These are phyloP conservation scores for Sporobolus alterniflorus DNA, from an alignment of 202 grass and related monocot genomes.

Conservation along the genomic window DNA sequence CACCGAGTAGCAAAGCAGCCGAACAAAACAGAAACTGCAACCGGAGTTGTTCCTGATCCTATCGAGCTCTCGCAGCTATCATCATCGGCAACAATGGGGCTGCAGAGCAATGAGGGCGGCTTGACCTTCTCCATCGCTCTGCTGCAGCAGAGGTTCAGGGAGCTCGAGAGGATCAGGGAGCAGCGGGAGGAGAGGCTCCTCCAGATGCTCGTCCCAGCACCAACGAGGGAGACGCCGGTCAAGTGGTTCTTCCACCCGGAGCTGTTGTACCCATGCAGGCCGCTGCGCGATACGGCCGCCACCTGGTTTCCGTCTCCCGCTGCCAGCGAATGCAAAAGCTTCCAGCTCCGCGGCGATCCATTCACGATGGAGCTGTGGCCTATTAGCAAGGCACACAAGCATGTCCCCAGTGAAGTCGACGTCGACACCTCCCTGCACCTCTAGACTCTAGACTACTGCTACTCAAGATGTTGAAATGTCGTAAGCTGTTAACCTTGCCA, in stretches of 20 bases:
- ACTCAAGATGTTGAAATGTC: slow-evolving; percentile 42
- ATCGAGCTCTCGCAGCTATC: background rate
- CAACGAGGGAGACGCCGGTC: slow-evolving; percentile 2
- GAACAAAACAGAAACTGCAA: slow-evolving; percentile 8
- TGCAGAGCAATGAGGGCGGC: slow-evolving; percentile 37
- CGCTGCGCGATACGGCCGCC: slow-evolving; percentile 35
- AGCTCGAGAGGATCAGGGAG: slow-evolving; percentile 59
- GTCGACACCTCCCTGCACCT: slow-evolving; percentile 85
- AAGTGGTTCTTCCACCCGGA: slow-evolving; percentile 79
- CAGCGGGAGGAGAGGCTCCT: slow-evolving; percentile 48
- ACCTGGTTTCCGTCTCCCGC: slow-evolving; percentile 30
- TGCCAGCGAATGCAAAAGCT: slow-evolving; percentile 40
- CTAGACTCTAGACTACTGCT: slow-evolving; percentile 48
- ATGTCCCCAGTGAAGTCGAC: slow-evolving; percentile 51
- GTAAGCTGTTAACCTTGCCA: slow-evolving; percentile 41
- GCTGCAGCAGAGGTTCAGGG: slow-evolving; percentile 60
- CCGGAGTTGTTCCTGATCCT: background rate
- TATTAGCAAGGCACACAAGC: slow-evolving; percentile 35
- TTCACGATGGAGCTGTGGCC: slow-evolving; percentile 48
- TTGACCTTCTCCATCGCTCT: slow-evolving; percentile 59
- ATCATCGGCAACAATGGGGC: slow-evolving; percentile 6
- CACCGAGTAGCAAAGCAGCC: slow-evolving; percentile 4
- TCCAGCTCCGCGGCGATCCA: slow-evolving; percentile 30
- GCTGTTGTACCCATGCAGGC: slow-evolving; percentile 60
- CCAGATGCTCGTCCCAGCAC: slow-evolving; percentile 29